Conservation (phyloP, 371 early-diverging fungal genomes). For the Mortierella sp. region DNA sequence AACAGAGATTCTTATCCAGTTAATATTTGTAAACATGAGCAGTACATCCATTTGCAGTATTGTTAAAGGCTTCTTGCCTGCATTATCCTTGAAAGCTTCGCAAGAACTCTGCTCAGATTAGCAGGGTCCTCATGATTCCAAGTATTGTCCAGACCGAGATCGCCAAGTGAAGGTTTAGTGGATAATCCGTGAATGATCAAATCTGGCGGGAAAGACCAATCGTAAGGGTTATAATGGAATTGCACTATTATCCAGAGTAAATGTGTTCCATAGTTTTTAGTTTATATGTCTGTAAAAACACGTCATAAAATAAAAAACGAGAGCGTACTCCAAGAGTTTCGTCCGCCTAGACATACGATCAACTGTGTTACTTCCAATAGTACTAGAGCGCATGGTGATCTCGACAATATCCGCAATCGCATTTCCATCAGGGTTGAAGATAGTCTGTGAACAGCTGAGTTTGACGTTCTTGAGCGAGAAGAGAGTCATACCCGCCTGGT, state of each 20-base stretch:
- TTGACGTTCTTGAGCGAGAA: slow-evolving; percentile 46
- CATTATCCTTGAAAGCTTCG: slow-evolving; percentile 35
- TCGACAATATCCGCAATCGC: slow-evolving; percentile 42
- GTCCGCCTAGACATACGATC: slow-evolving; percentile 28
- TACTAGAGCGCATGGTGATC: slow-evolving; percentile 46
- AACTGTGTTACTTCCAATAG: slow-evolving; percentile 40
- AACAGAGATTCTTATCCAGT: background rate
- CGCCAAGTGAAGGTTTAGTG: slow-evolving; percentile 30
- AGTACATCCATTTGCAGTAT: slow-evolving; percentile 1
- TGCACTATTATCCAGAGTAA: slow-evolving; percentile 29
- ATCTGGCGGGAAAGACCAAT: slow-evolving; percentile 56
- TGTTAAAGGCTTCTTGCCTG: slow-evolving; percentile 21
- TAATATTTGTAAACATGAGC: background rate
- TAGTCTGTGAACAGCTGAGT: slow-evolving; percentile 35
- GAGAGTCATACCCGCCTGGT: slow-evolving; percentile 35
- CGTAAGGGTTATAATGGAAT: slow-evolving; percentile 48
- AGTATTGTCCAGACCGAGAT: slow-evolving; percentile 44
- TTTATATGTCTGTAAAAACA: slow-evolving; percentile 1
- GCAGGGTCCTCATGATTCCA: slow-evolving; percentile 48
- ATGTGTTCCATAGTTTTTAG: background rate
- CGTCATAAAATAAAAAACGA: background rate
- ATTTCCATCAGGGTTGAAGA: slow-evolving; percentile 39
- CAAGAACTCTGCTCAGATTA: slow-evolving; percentile 39
- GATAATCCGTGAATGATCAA: slow-evolving; percentile 32
- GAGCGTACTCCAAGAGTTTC: background rate